These are phyloP conservation scores for Ormosia semicastrata DNA, from an alignment of 306 rosid species.

Conservation along the genomic window DNA sequence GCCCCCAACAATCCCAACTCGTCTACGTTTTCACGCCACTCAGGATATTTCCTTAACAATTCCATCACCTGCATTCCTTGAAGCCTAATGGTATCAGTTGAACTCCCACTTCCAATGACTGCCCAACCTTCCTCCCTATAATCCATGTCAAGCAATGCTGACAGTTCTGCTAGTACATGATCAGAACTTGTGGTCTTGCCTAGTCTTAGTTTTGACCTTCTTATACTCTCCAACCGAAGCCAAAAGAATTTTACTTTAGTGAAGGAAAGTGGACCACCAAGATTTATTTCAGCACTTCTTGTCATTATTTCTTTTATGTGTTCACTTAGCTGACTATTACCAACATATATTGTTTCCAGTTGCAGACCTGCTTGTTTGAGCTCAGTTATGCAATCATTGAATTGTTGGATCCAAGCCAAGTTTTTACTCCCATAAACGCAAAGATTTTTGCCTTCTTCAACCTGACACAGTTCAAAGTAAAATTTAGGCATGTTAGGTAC, in stretches of 20 bases:
- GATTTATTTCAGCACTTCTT: constrained; percentile 1
- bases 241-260: constrained; percentile 45
- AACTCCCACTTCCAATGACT: constrained; percentile 51
- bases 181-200: constrained; percentile 31
- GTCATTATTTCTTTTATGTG: constrained; percentile 22
- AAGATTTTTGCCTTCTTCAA: constrained; percentile 45
- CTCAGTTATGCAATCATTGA: constrained; percentile 37
- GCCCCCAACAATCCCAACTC: constrained; percentile 38
- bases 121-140: constrained; percentile 48
- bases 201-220: constrained; percentile 45
- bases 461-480: constrained; percentile 42
- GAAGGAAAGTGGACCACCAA: constrained; percentile 29
- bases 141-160: constrained; percentile 40
- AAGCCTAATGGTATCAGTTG: constrained; percentile 38
- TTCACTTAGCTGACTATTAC: constrained; percentile 28
- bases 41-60: constrained; percentile 19
- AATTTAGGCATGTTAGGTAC: background rate
- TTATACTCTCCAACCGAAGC: constrained; percentile 60
- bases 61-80: constrained; percentile 42
- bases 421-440: constrained; percentile 61
- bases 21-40: constrained; percentile 33
- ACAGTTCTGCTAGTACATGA: constrained; percentile 40
- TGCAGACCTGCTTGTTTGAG: constrained; percentile 39
- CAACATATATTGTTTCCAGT: constrained; percentile 59
- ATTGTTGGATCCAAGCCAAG: constrained; percentile 51